A percentile compares a stretch with the other conserved stretches of the same genome.
phyloP scores from a whole-genome alignment of 495 filamentous ascomycete species.

The Penicillium pulvis region DNA sequence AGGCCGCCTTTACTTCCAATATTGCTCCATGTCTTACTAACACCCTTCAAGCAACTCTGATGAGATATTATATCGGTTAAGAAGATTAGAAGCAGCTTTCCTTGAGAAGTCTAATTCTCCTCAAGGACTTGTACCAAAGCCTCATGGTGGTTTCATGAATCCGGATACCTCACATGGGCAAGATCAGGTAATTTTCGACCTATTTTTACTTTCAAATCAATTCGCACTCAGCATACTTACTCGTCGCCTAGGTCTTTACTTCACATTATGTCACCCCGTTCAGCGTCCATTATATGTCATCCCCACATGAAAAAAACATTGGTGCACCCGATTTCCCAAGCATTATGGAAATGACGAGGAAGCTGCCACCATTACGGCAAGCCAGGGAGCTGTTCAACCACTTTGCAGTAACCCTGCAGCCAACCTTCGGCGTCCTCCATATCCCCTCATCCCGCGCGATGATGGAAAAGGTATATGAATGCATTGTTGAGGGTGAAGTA shows the following conservation, averaged over 20 bases:
- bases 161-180: neutral
- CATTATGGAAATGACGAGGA: slow-evolving; percentile 9
- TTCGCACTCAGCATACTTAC: neutral
- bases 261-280: slow-evolving; percentile 21
- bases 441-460: slow-evolving; percentile 25
- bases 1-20: neutral
- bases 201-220: neutral
- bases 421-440: slow-evolving; percentile 29
- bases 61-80: slow-evolving; percentile 20
- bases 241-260: neutral
- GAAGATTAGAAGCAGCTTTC: slow-evolving; percentile 17
- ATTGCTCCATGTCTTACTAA: neutral
- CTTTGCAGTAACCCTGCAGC: slow-evolving; percentile 25
- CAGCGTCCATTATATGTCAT: slow-evolving; percentile 9
- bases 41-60: slow-evolving; percentile 11
- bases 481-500: slow-evolving; percentile 21
- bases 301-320: neutral
- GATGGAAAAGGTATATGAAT: slow-evolving; percentile 28
- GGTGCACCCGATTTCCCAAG: neutral
- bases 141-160: neutral
- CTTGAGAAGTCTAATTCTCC: neutral
- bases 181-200: neutral
- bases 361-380: slow-evolving; percentile 28
- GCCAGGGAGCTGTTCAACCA: slow-evolving; percentile 28
- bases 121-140: neutral